Percentiles rank a stretch among this genome's conserved stretches.
phyloP scores from a whole-genome alignment of 73 alveolate genomes.

The Tetrahymena elliotti region DNA sequence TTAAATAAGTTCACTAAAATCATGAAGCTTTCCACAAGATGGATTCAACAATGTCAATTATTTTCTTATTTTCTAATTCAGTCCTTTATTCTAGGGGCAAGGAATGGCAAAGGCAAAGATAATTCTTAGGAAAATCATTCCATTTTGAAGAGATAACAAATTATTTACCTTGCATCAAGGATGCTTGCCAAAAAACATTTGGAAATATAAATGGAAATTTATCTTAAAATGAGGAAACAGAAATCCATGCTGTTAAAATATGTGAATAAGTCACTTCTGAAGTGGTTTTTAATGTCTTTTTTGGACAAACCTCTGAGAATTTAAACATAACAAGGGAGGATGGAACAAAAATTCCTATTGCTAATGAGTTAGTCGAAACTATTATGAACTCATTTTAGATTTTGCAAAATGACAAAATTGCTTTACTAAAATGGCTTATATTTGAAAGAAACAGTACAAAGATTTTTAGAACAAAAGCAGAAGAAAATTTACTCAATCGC shows the following conservation, averaged over 20 bases:
- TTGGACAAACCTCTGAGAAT: not conserved
- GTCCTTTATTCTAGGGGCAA: not conserved
- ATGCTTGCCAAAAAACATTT: not conserved
- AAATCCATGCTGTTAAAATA: not conserved
- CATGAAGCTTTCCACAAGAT: too few relatives aligned
- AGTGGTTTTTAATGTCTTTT: not conserved
- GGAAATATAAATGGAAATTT: not conserved
- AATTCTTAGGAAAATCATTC: not conserved
- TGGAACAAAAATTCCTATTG: not conserved
- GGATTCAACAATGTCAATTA: not conserved
- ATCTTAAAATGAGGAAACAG: not conserved
- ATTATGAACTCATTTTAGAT: not conserved
- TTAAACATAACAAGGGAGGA: not conserved
- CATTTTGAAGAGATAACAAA: not conserved
- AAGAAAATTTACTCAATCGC: not conserved
- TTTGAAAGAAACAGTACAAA: not conserved
- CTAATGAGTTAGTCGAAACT: not conserved
- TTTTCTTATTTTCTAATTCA: not conserved
- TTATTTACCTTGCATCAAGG: not conserved
- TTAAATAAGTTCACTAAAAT: not conserved
- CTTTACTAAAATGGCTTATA: too few relatives aligned
- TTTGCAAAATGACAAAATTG: not conserved
- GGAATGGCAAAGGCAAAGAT: not conserved
- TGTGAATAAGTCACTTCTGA: not conserved
- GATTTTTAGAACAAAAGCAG: not conserved